These are phyloP conservation scores for Calcarisporium arbuscula DNA, from an alignment of 2,329 filamentous ascomycete species.

Conservation along the genomic window DNA sequence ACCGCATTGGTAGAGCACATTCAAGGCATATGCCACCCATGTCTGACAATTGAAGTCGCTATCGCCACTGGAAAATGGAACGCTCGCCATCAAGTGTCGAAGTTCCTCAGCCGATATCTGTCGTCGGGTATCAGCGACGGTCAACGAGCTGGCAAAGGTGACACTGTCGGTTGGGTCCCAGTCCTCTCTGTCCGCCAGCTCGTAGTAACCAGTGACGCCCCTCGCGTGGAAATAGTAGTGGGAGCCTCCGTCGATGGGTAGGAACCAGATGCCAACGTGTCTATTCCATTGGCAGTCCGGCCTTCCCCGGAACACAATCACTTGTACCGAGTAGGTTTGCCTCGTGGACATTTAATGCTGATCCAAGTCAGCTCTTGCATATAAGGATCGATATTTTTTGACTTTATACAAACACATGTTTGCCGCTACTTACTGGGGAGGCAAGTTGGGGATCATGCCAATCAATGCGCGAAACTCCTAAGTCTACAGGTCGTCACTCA, in stretches of 20 bases:
- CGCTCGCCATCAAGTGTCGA: not conserved
- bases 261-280: constrained; percentile 8
- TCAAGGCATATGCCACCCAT: constrained; percentile 6
- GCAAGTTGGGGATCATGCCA: too few relatives aligned
- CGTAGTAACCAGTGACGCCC: constrained; percentile 2
- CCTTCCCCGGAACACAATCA: constrained; percentile 4
- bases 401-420: too few relatives aligned
- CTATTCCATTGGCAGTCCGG: constrained; percentile 7
- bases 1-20: constrained; percentile 1
- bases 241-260: not conserved
- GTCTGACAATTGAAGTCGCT: constrained; percentile 10
- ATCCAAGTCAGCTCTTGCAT: too few relatives aligned
- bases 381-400: too few relatives aligned
- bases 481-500: too few relatives aligned
- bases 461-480: too few relatives aligned
- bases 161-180: constrained; percentile 1
- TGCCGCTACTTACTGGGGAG: too few relatives aligned
- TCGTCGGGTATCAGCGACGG: constrained; percentile 1
- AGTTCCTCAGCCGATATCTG: constrained; percentile 4
- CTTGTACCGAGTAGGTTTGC: constrained; percentile 5
- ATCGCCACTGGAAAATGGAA: constrained; percentile 2
- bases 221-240: constrained; percentile 5
- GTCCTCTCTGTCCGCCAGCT: constrained; percentile 1
- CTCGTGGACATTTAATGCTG: constrained; percentile 7
- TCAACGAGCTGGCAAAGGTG: constrained; percentile 2